Evolutionary conservation across 495 filamentous ascomycete species (phyloP).

Genomic region (Xylaria venustula): DNA sequence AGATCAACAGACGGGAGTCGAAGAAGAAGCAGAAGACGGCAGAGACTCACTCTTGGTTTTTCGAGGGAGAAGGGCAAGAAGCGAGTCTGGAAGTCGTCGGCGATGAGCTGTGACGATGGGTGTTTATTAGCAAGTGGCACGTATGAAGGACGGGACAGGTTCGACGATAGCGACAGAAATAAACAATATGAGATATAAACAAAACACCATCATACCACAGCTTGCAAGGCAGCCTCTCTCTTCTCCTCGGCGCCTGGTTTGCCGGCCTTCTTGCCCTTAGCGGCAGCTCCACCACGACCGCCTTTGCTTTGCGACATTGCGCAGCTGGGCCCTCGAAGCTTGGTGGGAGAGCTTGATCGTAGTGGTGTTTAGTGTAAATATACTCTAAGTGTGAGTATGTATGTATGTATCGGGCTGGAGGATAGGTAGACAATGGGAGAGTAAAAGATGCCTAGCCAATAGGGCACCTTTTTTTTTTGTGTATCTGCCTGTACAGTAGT

Average conservation of each 20-base stretch:
- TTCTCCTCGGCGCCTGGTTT: conserved; percentile 56
- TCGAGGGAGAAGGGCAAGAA: conserved; percentile 90
- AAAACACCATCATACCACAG: conserved; percentile 81
- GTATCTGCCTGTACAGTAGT: no score
- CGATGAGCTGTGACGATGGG: conserved; percentile 59
- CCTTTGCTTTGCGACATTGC: conserved; percentile 48
- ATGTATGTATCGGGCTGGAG: no score
- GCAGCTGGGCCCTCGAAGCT: background rate
- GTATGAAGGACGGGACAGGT: no score
- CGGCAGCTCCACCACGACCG: conserved; percentile 37
- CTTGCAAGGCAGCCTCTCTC: conserved; percentile 85
- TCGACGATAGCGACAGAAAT: no score
- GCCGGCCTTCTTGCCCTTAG: conserved; percentile 57
- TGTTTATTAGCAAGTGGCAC: background rate
- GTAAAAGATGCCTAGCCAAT: no score
- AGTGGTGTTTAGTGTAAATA: background rate
- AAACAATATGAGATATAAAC: no score
- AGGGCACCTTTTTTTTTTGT: no score
- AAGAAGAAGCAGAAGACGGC: no score
- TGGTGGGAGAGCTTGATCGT: background rate
- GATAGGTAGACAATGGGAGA: no score
- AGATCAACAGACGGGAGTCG: no score
- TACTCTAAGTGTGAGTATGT: no score
- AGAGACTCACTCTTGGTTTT: conserved; percentile 81
- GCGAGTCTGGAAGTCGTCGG: conserved; percentile 89